Conservation (phyloP, 2,329 filamentous ascomycete genomes). For the Aspergillus aculeatus region DNA sequence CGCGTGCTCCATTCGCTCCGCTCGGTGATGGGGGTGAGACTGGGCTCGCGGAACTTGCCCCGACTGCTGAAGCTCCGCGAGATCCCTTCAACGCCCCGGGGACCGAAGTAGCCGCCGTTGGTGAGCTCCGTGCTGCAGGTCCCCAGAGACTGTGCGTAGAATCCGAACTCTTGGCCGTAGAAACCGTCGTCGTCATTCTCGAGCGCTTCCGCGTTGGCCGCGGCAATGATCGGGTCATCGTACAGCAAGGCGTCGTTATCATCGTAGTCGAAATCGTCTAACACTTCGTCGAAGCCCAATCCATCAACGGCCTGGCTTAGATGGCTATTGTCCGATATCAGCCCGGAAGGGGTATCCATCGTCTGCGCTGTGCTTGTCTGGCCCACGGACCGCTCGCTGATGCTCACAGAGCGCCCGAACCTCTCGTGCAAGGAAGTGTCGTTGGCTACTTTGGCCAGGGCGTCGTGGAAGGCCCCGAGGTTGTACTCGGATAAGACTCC, state of each 20-base stretch:
- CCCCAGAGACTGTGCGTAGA: conserved; percentile 67
- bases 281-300: conserved; percentile 39
- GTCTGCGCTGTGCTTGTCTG: conserved; percentile 38
- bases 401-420: conserved; percentile 63
- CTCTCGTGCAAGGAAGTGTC: conserved; percentile 73
- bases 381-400: conserved; percentile 41
- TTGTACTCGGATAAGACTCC: conserved; percentile 54
- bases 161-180: conserved; percentile 95
- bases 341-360: conserved; percentile 43
- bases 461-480: conserved; percentile 75
- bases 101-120: conserved; percentile 87
- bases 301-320: conserved; percentile 47
- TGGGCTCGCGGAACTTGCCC: conserved; percentile 77
- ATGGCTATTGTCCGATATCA: conserved; percentile 52
- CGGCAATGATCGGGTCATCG: conserved; percentile 89
- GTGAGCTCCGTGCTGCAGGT: conserved; percentile 59
- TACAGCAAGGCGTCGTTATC: conserved; percentile 67
- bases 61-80: conserved; percentile 70
- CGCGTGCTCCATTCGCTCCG: conserved; percentile 93
- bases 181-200: conserved; percentile 91
- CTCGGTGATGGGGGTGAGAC: conserved; percentile 93
- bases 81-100: conserved; percentile 63
- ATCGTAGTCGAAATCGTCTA: conserved; percentile 56
- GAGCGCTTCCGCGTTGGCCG: conserved; percentile 88
- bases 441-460: conserved; percentile 77